These are phyloP conservation scores for Cyclotella sp. DNA, from an alignment of 108 stramenopile genomes.

Conservation along the genomic window DNA sequence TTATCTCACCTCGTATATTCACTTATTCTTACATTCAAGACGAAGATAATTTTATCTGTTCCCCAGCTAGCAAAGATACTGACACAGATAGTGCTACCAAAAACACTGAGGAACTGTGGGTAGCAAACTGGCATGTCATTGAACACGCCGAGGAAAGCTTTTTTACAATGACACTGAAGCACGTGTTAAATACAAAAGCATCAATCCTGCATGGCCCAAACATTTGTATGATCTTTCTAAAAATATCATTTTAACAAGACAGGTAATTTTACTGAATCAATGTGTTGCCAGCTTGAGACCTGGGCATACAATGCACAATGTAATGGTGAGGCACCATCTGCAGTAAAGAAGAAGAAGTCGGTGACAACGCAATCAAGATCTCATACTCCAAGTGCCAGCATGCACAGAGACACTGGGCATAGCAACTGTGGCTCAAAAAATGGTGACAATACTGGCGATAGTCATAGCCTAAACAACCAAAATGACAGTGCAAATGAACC, in stretches of 20 bases:
- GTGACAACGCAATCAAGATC: neutral
- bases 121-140: conserved; percentile 1
- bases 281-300: conserved; percentile 4
- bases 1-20: no score
- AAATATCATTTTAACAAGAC: neutral
- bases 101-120: conserved; percentile 12
- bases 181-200: neutral
- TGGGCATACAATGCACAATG: no score
- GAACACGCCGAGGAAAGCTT: conserved; percentile 1
- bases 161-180: no score
- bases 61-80: neutral
- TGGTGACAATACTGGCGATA: conserved; percentile 14
- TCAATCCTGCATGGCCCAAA: neutral
- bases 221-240: conserved; percentile 3
- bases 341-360: neutral
- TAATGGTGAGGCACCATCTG: neutral
- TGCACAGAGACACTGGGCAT: neutral
- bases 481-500: conserved; percentile 30
- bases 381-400: neutral
- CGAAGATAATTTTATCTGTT: neutral
- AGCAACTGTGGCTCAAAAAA: neutral
- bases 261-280: neutral
- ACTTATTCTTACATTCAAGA: neutral
- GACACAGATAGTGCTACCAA: neutral
- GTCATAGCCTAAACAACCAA: conserved; percentile 35